phyloP scores from a whole-genome alignment of 345 rosid genomes.

The Melaleuca alternifolia region DNA sequence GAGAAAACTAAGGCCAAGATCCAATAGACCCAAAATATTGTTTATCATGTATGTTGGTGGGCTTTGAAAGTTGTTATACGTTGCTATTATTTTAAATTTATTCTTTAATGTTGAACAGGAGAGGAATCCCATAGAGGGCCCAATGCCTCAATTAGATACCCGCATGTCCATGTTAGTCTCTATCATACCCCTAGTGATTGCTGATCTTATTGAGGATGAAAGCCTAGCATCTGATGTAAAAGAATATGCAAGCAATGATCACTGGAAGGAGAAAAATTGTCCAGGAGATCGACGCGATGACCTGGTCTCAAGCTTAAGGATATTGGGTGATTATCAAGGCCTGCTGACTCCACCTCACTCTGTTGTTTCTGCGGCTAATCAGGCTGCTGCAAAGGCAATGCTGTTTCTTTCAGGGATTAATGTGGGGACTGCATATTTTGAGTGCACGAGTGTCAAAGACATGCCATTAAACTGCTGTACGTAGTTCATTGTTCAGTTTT shows the following conservation, averaged over 20 bases:
- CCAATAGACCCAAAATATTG: not conserved
- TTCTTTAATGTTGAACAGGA: conserved; percentile 37
- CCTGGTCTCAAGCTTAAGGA: conserved; percentile 68
- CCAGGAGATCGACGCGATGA: conserved; percentile 32
- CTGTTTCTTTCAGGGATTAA: conserved; percentile 64
- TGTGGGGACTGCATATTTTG: conserved; percentile 51
- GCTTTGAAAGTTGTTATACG: not conserved
- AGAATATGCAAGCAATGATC: conserved; percentile 16
- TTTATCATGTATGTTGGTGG: not conserved
- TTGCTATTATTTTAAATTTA: not conserved
- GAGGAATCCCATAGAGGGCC: conserved; percentile 91
- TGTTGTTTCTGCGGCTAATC: conserved; percentile 79
- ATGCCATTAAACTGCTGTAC: conserved; percentile 73
- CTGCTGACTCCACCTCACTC: conserved; percentile 79
- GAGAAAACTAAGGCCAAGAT: not conserved
- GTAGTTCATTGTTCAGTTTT: conserved; percentile 6
- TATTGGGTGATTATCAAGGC: conserved; percentile 71
- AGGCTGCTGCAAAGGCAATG: conserved; percentile 81
- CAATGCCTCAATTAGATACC: conserved; percentile 78
- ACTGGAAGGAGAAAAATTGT: conserved; percentile 14
- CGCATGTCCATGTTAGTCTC: conserved; percentile 80
- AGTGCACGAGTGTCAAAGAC: conserved; percentile 69
- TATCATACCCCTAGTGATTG: conserved; percentile 65
- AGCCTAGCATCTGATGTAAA: conserved; percentile 21
- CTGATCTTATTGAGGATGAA: conserved; percentile 81